These are phyloP conservation scores for Hygrophorus pudorinus DNA, from an alignment of 768 basidiomycete genomes.

Conservation along the genomic window DNA sequence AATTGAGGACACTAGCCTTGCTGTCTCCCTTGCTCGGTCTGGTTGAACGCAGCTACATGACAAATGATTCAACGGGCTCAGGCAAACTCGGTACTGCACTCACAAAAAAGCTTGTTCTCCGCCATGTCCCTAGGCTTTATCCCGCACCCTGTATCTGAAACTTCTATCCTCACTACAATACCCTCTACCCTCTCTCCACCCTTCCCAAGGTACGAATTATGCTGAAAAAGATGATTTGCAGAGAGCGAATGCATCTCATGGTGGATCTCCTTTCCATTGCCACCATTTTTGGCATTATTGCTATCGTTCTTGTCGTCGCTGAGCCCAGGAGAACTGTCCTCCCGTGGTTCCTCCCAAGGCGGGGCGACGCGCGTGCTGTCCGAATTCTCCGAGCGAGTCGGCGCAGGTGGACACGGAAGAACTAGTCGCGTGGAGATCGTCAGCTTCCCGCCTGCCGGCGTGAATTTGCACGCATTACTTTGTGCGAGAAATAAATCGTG, in stretches of 20 bases:
- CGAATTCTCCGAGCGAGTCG: constrained; percentile 10
- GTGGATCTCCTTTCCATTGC: constrained; percentile 11
- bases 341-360: no score
- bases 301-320: neutral
- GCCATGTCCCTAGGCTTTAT: constrained; percentile 50
- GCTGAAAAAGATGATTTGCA: constrained; percentile 32
- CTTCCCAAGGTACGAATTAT: constrained; percentile 36
- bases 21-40: constrained; percentile 66
- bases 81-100: constrained; percentile 2
- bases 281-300: constrained; percentile 4
- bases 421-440: constrained; percentile 59
- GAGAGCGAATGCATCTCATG: constrained; percentile 20
- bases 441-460: constrained; percentile 57
- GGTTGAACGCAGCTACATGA: constrained; percentile 56
- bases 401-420: constrained; percentile 18
- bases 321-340: no score
- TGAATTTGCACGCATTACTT: constrained; percentile 78
- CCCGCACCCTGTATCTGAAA: constrained; percentile 60
- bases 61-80: neutral
- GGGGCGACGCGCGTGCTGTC: no score
- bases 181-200: constrained; percentile 34
- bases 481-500: neutral
- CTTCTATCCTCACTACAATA: constrained; percentile 76
- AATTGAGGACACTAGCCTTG: constrained; percentile 34
- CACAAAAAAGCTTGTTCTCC: constrained; percentile 66